Conservation (phyloP, 1,139 yeast species). For the Saccharomycopsis hybrid region DNA sequence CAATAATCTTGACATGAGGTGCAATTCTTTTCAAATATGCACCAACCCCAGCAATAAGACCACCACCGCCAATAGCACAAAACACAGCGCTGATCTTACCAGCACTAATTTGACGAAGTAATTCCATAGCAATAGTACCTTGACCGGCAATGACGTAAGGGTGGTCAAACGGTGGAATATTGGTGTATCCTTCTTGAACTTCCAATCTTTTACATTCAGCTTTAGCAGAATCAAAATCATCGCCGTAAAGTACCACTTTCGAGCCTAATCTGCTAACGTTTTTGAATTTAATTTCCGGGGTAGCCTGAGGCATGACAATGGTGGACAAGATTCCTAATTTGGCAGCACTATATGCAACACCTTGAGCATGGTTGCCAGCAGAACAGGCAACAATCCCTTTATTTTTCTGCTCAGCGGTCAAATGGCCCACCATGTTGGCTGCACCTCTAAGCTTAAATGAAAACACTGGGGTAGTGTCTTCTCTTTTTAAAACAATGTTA, state of each 20-base stretch:
- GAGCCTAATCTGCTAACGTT: conserved; percentile 91
- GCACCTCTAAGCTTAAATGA: conserved; percentile 97
- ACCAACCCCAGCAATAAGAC: conserved; percentile 85
- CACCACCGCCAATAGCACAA: conserved; percentile 97
- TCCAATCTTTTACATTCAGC: conserved; percentile 74
- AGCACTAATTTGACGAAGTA: conserved; percentile 76
- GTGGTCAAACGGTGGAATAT: conserved; percentile 95
- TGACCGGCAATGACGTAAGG: conserved; percentile 99
- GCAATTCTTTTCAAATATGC: conserved; percentile 89
- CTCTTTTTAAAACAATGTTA: conserved; percentile 75
- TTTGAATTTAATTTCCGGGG: conserved; percentile 89
- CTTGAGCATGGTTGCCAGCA: conserved; percentile 99
- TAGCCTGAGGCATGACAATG: conserved; percentile 95
- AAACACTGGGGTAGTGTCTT: conserved; percentile 90
- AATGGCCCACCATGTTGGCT: conserved; percentile 89
- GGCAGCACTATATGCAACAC: conserved; percentile 90
- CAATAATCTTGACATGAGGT: conserved; percentile 94
- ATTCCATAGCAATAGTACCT: conserved; percentile 93
- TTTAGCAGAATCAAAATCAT: conserved; percentile 90
- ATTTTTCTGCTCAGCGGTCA: conserved; percentile 59
- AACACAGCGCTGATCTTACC: conserved; percentile 81
- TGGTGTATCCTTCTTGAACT: conserved; percentile 64
- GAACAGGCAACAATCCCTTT: conserved; percentile 96
- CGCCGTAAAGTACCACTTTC: conserved; percentile 87
- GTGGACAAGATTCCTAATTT: conserved; percentile 86